These are phyloP conservation scores for Suillus decipiens DNA, from an alignment of 768 basidiomycete species.

Conservation along the genomic window DNA sequence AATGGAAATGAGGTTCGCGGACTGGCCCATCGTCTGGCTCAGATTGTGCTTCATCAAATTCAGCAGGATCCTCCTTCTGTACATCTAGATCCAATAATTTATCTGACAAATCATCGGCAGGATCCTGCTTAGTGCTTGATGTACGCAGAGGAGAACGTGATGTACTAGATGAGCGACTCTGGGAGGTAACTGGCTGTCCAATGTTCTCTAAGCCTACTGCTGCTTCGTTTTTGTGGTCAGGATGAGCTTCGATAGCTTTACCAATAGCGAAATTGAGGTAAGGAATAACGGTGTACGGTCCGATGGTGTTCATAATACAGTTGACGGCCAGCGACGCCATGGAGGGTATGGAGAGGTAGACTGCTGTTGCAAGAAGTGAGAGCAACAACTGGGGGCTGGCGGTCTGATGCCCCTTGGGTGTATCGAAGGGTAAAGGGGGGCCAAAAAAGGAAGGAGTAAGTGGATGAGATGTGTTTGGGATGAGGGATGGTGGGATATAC, in stretches of 20 bases:
- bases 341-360: slow-evolving; percentile 82
- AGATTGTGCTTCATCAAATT: slow-evolving; percentile 34
- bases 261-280: slow-evolving; percentile 88
- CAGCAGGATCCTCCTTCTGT: slow-evolving; percentile 39
- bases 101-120: slow-evolving; percentile 29
- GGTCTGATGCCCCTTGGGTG: slow-evolving; percentile 63
- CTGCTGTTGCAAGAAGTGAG: slow-evolving; percentile 83
- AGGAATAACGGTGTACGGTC: slow-evolving; percentile 71
- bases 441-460: slow-evolving; percentile 67
- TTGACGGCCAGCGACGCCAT: slow-evolving; percentile 76
- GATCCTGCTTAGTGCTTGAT: slow-evolving; percentile 11
- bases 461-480: slow-evolving; percentile 67
- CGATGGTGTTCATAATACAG: slow-evolving; percentile 69
- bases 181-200: slow-evolving; percentile 50
- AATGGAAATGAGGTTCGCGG: slow-evolving; percentile 54
- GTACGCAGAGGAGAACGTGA: slow-evolving; percentile 1
- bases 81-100: slow-evolving; percentile 34
- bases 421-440: slow-evolving; percentile 22
- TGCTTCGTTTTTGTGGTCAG: slow-evolving; percentile 50
- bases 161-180: slow-evolving; percentile 18
- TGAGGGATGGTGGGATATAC: slow-evolving; percentile 60
- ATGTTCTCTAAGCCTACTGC: slow-evolving; percentile 73
- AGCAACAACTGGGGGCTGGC: slow-evolving; percentile 81
- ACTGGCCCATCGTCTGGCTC: slow-evolving; percentile 21
- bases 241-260: slow-evolving; percentile 50